Evolutionary conservation across 2,329 filamentous ascomycete species (phyloP).

Genomic region (Clonostachys byssicola): DNA sequence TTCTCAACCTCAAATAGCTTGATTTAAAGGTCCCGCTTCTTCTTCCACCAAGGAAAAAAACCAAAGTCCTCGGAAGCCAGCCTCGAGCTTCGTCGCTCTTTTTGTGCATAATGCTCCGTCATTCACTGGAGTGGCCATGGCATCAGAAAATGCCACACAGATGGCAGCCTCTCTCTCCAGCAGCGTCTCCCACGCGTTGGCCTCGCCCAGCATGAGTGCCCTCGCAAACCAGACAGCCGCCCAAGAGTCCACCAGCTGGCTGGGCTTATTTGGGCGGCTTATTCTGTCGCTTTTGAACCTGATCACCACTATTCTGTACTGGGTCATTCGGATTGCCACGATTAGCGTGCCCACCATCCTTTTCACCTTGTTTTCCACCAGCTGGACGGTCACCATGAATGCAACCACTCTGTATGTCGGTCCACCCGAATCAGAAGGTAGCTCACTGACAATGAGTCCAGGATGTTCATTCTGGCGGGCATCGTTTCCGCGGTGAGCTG

Average conservation of each 20-base stretch:
- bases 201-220: conserved; percentile 25
- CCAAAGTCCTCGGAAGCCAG: no score
- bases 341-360: conserved; percentile 87
- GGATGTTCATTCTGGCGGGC: conserved; percentile 71
- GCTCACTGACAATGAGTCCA: conserved; percentile 23
- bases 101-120: conserved; percentile 26
- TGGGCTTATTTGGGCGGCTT: conserved; percentile 51
- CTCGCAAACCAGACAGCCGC: conserved; percentile 23
- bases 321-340: conserved; percentile 78
- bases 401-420: conserved; percentile 80
- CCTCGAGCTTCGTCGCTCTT: not conserved
- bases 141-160: conserved; percentile 30
- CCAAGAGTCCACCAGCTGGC: conserved; percentile 45
- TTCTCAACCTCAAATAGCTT: no score
- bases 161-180: conserved; percentile 23
- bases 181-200: conserved; percentile 22
- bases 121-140: conserved; percentile 25
- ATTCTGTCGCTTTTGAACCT: conserved; percentile 51
- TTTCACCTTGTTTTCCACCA: conserved; percentile 87
- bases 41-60: no score
- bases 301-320: conserved; percentile 63
- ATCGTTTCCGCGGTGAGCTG: conserved; percentile 85
- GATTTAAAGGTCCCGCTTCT: no score
- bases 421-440: conserved; percentile 1
- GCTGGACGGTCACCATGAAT: conserved; percentile 97